Evolutionary conservation across 108 stramenopile genomes (phyloP).

Genomic region (Discostella pseudostelligera): DNA sequence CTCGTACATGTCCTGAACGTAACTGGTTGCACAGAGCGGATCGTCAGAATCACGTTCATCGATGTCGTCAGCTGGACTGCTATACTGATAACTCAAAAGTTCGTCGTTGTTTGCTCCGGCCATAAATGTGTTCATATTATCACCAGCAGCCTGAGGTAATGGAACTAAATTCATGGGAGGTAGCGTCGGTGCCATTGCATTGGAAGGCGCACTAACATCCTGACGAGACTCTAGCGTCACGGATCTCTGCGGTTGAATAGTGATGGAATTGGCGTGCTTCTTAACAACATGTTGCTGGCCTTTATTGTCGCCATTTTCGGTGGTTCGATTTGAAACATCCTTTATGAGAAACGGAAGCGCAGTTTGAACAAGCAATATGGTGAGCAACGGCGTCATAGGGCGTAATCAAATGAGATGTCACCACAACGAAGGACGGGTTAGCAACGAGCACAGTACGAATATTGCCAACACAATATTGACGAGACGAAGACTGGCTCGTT

Average conservation of each 20-base stretch:
- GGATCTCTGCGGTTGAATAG: conserved; percentile 13
- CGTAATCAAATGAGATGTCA: conserved; percentile 2
- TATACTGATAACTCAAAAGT: conserved; percentile 63
- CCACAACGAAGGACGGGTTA: no score
- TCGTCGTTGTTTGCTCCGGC: conserved; percentile 1
- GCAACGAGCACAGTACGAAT: conserved; percentile 3
- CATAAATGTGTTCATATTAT: conserved; percentile 12
- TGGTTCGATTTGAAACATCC: conserved; percentile 46
- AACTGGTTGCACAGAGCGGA: conserved; percentile 93
- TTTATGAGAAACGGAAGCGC: conserved; percentile 13
- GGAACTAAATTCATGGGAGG: conserved; percentile 1
- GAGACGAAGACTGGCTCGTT: neutral
- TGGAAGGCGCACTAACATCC: conserved; percentile 6
- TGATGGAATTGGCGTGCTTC: conserved; percentile 6
- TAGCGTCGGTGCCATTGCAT: neutral
- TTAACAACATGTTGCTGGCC: conserved; percentile 12
- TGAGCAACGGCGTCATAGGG: neutral
- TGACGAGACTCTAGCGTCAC: conserved; percentile 20
- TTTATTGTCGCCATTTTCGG: conserved; percentile 25
- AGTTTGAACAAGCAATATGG: neutral
- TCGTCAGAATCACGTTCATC: conserved; percentile 92
- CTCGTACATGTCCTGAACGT: conserved; percentile 94
- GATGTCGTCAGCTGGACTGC: conserved; percentile 86
- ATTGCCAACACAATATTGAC: neutral
- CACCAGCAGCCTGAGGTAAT: conserved; percentile 5